These are phyloP conservation scores for Globisporangium sylvaticum DNA, from an alignment of 352 stramenopile genomes.

Conservation along the genomic window DNA sequence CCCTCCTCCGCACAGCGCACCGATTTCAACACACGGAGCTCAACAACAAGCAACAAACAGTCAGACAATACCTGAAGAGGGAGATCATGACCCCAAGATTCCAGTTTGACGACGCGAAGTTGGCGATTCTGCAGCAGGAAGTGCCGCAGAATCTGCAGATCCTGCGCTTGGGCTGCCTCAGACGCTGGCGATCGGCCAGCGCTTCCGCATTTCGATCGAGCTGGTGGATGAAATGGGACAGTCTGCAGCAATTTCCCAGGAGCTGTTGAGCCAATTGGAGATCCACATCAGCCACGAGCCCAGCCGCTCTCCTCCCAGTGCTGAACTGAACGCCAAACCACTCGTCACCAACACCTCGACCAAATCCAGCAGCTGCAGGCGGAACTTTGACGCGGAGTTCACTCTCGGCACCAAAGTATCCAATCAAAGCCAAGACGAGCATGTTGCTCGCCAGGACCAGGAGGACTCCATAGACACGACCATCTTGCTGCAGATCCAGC, in stretches of 20 bases:
- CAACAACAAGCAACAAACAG: no score
- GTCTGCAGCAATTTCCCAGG: not conserved
- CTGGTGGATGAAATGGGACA: constrained; percentile 61
- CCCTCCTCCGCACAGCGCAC: no score
- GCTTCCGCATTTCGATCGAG: constrained; percentile 38
- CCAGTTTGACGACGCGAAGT: constrained; percentile 12
- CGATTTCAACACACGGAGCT: not conserved
- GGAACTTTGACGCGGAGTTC: constrained; percentile 10
- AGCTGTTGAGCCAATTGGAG: not conserved
- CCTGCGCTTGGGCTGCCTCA: constrained; percentile 31
- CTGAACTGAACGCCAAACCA: not conserved
- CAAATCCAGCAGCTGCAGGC: not conserved
- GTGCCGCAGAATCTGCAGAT: constrained; percentile 22
- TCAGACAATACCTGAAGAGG: not conserved
- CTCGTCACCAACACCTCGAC: not conserved
- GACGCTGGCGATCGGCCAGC: constrained; percentile 17
- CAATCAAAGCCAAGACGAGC: not conserved
- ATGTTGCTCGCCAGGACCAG: not conserved
- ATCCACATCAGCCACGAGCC: constrained; percentile 3
- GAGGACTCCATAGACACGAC: not conserved
- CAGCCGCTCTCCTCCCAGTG: no score
- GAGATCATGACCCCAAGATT: constrained; percentile 1
- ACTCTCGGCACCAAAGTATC: not conserved
- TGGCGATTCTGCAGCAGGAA: constrained; percentile 14
- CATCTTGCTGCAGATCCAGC: not conserved